phyloP scores from a whole-genome alignment of 495 filamentous ascomycete genomes.

The Penicillium simplicissimum region DNA sequence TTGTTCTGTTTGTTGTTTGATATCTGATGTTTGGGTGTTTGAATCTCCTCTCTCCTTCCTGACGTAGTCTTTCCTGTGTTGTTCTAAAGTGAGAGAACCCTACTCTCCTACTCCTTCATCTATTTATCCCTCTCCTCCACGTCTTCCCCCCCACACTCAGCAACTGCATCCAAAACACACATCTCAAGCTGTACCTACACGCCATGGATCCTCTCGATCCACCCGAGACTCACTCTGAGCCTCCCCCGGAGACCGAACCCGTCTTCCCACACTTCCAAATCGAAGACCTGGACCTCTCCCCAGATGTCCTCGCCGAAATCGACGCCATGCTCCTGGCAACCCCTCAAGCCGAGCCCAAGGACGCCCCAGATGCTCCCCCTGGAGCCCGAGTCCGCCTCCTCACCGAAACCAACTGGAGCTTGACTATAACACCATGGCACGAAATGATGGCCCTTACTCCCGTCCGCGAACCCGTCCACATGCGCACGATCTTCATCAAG shows the following conservation, averaged over 20 bases:
- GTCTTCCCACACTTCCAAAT: neutral
- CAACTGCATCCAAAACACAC: neutral
- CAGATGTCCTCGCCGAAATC: neutral
- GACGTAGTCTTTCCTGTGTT: neutral
- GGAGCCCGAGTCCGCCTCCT: neutral
- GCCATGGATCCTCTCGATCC: neutral
- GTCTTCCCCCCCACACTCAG: neutral
- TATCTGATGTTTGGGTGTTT: neutral
- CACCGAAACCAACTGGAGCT: neutral
- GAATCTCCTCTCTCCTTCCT: neutral
- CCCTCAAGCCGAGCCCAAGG: neutral
- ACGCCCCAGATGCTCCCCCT: neutral
- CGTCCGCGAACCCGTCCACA: constrained; percentile 1
- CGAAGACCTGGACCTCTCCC: neutral
- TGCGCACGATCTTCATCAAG: constrained; percentile 1
- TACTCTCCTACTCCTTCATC: neutral
- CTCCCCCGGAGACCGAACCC: neutral
- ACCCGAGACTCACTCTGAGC: neutral
- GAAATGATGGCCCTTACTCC: neutral
- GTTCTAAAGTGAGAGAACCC: neutral
- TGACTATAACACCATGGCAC: neutral
- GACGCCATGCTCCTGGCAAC: neutral
- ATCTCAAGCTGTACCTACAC: neutral
- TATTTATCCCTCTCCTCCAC: neutral
- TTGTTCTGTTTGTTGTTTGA: neutral